Evolutionary conservation across 2,329 filamentous ascomycete genomes (phyloP).

Genomic region (Xylaria sp.): DNA sequence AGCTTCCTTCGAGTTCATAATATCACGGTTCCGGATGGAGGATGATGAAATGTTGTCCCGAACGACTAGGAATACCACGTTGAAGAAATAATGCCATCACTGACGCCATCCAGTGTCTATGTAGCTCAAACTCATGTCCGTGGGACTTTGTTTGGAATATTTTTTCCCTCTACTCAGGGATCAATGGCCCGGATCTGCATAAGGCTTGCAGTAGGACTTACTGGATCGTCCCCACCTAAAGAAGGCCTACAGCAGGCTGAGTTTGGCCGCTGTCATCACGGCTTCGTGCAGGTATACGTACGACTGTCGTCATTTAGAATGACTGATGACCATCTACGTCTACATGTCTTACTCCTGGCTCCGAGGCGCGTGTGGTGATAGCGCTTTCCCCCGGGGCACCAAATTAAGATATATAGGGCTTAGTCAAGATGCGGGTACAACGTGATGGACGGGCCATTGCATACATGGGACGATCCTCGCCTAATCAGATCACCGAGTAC

Average conservation of each 20-base stretch:
- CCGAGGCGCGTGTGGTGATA: background rate
- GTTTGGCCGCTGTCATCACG: slow-evolving; percentile 1
- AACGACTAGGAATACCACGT: background rate
- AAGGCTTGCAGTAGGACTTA: background rate
- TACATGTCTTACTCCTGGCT: background rate
- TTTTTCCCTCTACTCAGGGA: background rate
- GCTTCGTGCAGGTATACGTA: background rate
- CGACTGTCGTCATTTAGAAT: slow-evolving; percentile 9
- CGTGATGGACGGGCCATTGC: slow-evolving; percentile 15
- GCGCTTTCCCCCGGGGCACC: background rate
- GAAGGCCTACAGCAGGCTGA: slow-evolving; percentile 18
- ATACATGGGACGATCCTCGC: slow-evolving; percentile 28
- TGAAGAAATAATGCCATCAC: background rate
- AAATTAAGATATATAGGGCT: slow-evolving; percentile 11
- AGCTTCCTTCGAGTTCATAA: background rate
- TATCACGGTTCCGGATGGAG: background rate
- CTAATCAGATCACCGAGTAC: slow-evolving; percentile 20
- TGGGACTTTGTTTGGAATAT: no score
- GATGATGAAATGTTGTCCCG: background rate
- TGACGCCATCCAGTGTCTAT: background rate
- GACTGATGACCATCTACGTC: background rate
- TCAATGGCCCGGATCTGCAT: background rate
- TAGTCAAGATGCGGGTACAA: slow-evolving; percentile 15
- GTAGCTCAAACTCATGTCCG: no score
- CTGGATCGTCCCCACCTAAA: background rate